These are phyloP conservation scores for Tanacetum coccineum DNA, from an alignment of 129 eudicot species.

Conservation along the genomic window DNA sequence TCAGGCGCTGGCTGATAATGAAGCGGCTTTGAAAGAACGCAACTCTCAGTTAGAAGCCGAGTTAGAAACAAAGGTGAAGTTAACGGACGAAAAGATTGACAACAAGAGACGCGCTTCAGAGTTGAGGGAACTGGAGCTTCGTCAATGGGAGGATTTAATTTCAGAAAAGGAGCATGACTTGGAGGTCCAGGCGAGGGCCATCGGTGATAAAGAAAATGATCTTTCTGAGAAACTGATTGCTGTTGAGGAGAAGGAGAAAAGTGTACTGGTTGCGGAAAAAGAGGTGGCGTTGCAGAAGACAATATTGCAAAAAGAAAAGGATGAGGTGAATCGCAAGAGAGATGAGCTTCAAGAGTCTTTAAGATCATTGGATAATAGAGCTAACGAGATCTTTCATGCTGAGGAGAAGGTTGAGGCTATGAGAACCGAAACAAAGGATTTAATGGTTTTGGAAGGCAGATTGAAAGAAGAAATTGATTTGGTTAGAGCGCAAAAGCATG, in stretches of 20 bases:
- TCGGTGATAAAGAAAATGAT: slow-evolving; percentile 58
- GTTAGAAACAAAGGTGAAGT: slow-evolving; percentile 56
- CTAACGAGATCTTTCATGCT: slow-evolving; percentile 42
- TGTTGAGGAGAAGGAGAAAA: slow-evolving; percentile 58
- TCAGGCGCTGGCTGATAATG: slow-evolving; percentile 50
- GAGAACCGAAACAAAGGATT: slow-evolving; percentile 71
- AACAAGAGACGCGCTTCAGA: slow-evolving; percentile 84
- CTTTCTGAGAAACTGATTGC: slow-evolving; percentile 44
- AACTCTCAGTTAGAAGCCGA: slow-evolving; percentile 61
- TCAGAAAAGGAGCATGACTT: slow-evolving; percentile 66
- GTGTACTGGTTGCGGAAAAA: slow-evolving; percentile 34
- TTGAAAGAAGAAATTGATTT: slow-evolving; percentile 87
- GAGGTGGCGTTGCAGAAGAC: slow-evolving; percentile 45
- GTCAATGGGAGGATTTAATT: slow-evolving; percentile 63
- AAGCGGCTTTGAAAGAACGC: slow-evolving; percentile 52
- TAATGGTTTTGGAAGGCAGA: slow-evolving; percentile 56
- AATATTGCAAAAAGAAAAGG: slow-evolving; percentile 53
- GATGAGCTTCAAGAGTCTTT: slow-evolving; percentile 45
- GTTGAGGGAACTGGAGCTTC: slow-evolving; percentile 76
- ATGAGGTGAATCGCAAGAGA: slow-evolving; percentile 35
- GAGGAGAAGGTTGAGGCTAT: slow-evolving; percentile 65
- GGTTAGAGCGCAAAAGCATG: slow-evolving; percentile 65
- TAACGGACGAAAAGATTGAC: slow-evolving; percentile 68
- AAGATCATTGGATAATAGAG: slow-evolving; percentile 50
- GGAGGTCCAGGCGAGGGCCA: slow-evolving; percentile 48